Evolutionary conservation across 768 basidiomycete species (phyloP).

Genomic region (Auricularia sp.): DNA sequence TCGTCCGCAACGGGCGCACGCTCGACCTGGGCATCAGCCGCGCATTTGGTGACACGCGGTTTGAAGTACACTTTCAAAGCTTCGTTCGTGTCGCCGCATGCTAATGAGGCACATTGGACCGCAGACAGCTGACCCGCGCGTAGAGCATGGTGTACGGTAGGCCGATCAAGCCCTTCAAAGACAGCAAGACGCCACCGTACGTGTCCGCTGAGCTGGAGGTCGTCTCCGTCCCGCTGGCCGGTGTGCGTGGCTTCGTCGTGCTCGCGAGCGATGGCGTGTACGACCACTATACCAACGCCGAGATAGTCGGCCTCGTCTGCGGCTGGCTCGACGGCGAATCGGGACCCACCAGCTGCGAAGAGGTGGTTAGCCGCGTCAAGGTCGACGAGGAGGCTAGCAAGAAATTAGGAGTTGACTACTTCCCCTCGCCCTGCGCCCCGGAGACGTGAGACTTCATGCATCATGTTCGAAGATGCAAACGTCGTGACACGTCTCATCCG

Average conservation of each 20-base stretch:
- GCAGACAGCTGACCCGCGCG: neutral
- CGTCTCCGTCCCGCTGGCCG: slow-evolving; percentile 26
- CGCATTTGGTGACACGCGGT: slow-evolving; percentile 33
- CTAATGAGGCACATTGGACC: neutral
- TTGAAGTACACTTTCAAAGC: slow-evolving; percentile 17
- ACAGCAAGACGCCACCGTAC: slow-evolving; percentile 38
- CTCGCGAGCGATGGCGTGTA: slow-evolving; percentile 44
- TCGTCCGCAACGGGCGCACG: slow-evolving; percentile 26
- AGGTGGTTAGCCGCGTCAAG: neutral
- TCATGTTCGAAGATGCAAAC: slow-evolving; percentile 33
- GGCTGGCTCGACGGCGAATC: slow-evolving; percentile 29
- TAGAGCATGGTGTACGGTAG: neutral
- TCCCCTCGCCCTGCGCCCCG: slow-evolving; percentile 12
- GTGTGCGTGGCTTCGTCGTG: slow-evolving; percentile 39
- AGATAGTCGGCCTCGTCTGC: slow-evolving; percentile 44
- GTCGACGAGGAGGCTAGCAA: slow-evolving; percentile 10
- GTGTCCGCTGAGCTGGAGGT: slow-evolving; percentile 44
- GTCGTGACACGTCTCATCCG: slow-evolving; percentile 39
- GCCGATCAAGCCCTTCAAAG: slow-evolving; percentile 9
- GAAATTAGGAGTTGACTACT: slow-evolving; percentile 8
- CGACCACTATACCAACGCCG: slow-evolving; percentile 43
- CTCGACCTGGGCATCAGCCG: slow-evolving; percentile 31
- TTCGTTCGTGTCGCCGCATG: neutral
- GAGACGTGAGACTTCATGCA: slow-evolving; percentile 31
- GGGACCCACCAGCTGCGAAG: slow-evolving; percentile 8